Evolutionary conservation across 2,329 filamentous ascomycete genomes (phyloP), one percentile per base, ranked within the genome.

Genomic region (Penicillium decumbens): DNA sequence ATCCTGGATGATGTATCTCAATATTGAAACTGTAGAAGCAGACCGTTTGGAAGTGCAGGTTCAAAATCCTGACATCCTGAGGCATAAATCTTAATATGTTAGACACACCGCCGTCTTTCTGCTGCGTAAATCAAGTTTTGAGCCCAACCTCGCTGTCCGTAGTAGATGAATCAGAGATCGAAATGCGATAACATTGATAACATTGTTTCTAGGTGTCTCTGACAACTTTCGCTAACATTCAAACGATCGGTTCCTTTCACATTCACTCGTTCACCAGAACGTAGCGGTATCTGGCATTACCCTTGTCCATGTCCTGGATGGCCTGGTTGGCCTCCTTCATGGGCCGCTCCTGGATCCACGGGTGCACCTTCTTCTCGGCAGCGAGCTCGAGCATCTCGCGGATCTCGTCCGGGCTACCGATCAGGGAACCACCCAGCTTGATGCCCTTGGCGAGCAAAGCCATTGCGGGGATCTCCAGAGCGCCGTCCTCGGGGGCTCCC

Each of bases 401-500:
- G 41, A 75, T 73, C 53, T 75, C 66, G 7, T 54, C 51, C 5
- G 69, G 71, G 37, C 65, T 64, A 5, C 73, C 72, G 42, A 74
- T 71, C 24, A 66, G 29, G 3, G 68, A 72, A 3, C 79, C 80
- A 7, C 70, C 72, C 15, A 83, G 64, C 60, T 73, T 77, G 48
- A 73, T 52, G 9, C 62, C 58, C 25, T 78, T 82, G 4, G 57
- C 60, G 39, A 87, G 79, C 45, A 88, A 67, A 0, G 75, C 66
- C 57, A 80, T 80, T 5, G 79, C 78, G 45, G 74, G 76, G 57
- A 87, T 77, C 1, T 71, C 66, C 2, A 80, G 80, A 13, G 63
- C 51, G 7, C 66, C 66, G 42, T 79, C 79, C 53, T 89, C 85
- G 2, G 85, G 85, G 0, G 77, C 77, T 48, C 84, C 85, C 35